Evolutionary conservation across 2,329 filamentous ascomycete genomes (phyloP).

Genomic region (Aspergillus caelatus): DNA sequence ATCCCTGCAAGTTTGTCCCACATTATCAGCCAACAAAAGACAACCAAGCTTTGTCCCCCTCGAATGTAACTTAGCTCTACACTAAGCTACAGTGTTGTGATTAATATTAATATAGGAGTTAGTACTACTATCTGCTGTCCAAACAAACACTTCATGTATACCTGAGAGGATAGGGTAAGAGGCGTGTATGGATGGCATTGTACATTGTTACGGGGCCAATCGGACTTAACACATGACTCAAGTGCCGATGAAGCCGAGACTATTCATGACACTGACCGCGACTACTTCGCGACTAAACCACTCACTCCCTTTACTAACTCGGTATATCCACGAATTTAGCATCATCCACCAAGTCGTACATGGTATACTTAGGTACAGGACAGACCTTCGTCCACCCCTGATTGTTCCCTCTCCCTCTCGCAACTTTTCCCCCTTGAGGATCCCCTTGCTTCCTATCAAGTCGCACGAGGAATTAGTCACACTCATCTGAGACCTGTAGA

Average conservation of each 20-base stretch:
- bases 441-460: slow-evolving; percentile 8
- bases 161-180: neutral
- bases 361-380: neutral
- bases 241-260: slow-evolving; percentile 1
- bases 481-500: slow-evolving; percentile 5
- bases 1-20: slow-evolving; percentile 8
- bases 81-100: neutral
- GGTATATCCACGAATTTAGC: neutral
- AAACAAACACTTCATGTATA: too few relatives aligned
- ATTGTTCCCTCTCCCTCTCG: neutral
- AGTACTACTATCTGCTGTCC: neutral
- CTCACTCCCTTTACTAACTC: neutral
- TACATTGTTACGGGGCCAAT: neutral
- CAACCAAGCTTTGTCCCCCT: slow-evolving; percentile 12
- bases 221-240: slow-evolving; percentile 2
- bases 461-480: slow-evolving; percentile 9
- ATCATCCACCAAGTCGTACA: neutral
- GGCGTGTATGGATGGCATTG: neutral
- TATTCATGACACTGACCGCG: neutral
- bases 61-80: slow-evolving; percentile 6
- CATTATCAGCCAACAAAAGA: slow-evolving; percentile 1
- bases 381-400: neutral
- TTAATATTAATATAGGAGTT: slow-evolving; percentile 1
- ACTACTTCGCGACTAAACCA: neutral
- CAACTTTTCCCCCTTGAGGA: neutral